phyloP scores from a whole-genome alignment of 306 rosid genomes.

The Quercus ilex region DNA sequence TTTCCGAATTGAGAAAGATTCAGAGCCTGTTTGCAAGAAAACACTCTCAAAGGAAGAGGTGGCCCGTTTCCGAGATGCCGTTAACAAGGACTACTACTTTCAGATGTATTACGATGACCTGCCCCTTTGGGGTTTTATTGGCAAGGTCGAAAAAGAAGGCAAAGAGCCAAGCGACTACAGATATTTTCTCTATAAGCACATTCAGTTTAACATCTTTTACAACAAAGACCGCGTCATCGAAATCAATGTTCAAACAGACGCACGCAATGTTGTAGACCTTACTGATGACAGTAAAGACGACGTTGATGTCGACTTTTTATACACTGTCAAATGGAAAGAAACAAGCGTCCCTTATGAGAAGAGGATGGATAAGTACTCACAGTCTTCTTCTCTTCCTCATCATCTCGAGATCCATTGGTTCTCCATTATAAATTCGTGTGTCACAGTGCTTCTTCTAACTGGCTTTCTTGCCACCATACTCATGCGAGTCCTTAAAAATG shows the following conservation, averaged over 20 bases:
- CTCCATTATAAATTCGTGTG: slow-evolving; percentile 83
- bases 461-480: slow-evolving; percentile 83
- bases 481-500: slow-evolving; percentile 89
- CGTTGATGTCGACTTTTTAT: slow-evolving; percentile 55
- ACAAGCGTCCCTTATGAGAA: slow-evolving; percentile 67
- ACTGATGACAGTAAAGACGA: slow-evolving; percentile 51
- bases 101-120: slow-evolving; percentile 90
- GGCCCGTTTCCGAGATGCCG: slow-evolving; percentile 57
- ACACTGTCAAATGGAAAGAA: slow-evolving; percentile 83
- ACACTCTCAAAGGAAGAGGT: slow-evolving; percentile 56
- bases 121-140: slow-evolving; percentile 91
- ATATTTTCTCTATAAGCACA: slow-evolving; percentile 69
- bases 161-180: slow-evolving; percentile 73
- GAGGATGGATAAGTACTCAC: slow-evolving; percentile 80
- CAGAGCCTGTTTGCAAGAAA: slow-evolving; percentile 45
- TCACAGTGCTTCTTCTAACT: slow-evolving; percentile 76
- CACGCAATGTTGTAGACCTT: slow-evolving; percentile 53
- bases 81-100: slow-evolving; percentile 72
- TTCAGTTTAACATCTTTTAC: slow-evolving; percentile 63
- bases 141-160: slow-evolving; percentile 67
- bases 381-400: slow-evolving; percentile 68
- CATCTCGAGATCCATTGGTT: slow-evolving; percentile 95
- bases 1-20: slow-evolving; percentile 56
- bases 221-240: slow-evolving; percentile 84
- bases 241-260: slow-evolving; percentile 59